Percentiles rank a stretch among this genome's conserved stretches.
Evolutionary conservation across 148 eudicot genomes (phyloP).

Genomic region (Cornus controversa): DNA sequence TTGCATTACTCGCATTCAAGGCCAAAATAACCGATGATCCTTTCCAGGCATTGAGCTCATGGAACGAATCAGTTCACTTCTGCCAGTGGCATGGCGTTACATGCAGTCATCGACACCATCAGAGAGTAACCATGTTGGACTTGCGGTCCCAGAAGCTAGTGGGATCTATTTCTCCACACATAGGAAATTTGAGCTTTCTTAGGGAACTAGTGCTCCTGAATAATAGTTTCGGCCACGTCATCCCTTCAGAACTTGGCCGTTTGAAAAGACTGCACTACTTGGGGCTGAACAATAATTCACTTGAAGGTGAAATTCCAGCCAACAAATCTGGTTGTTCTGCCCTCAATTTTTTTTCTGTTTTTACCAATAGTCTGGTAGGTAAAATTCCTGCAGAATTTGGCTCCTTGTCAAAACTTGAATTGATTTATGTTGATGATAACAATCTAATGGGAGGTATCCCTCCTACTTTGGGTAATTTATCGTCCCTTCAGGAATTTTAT

Average conservation of each 20-base stretch:
- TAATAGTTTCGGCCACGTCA: background rate
- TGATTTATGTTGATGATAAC: conserved; percentile 11
- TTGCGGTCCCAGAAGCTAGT: background rate
- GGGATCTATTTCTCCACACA: background rate
- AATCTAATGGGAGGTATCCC: background rate
- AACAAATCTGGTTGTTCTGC: conserved; percentile 7
- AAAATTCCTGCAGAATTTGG: conserved; percentile 27
- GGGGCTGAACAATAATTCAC: background rate
- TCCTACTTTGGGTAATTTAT: background rate
- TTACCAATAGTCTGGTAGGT: conserved; percentile 18
- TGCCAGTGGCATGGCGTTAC: conserved; percentile 11
- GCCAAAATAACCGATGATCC: background rate
- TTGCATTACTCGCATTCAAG: background rate
- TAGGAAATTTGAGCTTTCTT: background rate
- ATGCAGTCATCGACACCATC: conserved; percentile 13
- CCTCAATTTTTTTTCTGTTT: conserved; percentile 2
- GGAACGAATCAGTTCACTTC: conserved; percentile 10
- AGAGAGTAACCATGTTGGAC: background rate
- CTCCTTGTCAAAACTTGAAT: conserved; percentile 16
- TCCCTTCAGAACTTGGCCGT: conserved; percentile 4
- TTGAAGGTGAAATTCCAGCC: conserved; percentile 7
- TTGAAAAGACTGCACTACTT: background rate
- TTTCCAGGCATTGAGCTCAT: background rate
- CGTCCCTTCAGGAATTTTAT: background rate
- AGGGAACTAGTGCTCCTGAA: background rate